Evolutionary conservation across 495 filamentous ascomycete species (phyloP).

Genomic region (Pseudoneurospora amorphoporcata): DNA sequence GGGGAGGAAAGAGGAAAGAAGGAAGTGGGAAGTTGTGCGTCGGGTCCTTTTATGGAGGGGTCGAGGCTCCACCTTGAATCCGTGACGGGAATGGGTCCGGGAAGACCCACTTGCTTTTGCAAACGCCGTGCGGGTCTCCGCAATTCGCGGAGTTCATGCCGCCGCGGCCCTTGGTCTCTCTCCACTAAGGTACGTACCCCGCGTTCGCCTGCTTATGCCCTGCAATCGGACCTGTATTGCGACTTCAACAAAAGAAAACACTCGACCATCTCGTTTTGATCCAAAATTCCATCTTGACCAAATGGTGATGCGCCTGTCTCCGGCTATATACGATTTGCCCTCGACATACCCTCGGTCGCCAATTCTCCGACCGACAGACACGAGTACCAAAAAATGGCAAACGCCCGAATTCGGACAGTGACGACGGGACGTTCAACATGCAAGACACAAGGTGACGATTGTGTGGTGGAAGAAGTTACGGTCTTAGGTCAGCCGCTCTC

Average conservation of each 20-base stretch:
- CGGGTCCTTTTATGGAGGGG: neutral
- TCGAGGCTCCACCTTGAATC: neutral
- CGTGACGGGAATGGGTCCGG: neutral
- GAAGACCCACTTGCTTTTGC: neutral
- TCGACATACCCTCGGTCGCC: neutral
- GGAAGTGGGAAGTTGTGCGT: neutral
- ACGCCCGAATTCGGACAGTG: neutral
- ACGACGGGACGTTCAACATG: neutral
- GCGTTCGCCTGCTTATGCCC: neutral
- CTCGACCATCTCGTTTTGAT: neutral
- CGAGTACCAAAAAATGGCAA: neutral
- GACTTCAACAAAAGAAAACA: neutral
- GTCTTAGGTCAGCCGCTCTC: neutral
- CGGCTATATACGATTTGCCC: neutral
- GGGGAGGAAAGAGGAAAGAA: neutral
- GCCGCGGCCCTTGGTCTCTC: neutral
- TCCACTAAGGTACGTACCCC: neutral
- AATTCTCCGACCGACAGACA: neutral
- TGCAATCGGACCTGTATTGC: neutral
- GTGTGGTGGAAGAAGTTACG: neutral
- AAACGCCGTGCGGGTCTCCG: neutral
- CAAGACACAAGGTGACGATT: neutral
- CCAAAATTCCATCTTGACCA: too few relatives aligned
- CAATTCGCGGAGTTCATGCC: neutral
- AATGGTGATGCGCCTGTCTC: too few relatives aligned